These are phyloP conservation scores for Backusella circina DNA, from an alignment of 192 early-diverging fungal genomes.

Conservation along the genomic window DNA sequence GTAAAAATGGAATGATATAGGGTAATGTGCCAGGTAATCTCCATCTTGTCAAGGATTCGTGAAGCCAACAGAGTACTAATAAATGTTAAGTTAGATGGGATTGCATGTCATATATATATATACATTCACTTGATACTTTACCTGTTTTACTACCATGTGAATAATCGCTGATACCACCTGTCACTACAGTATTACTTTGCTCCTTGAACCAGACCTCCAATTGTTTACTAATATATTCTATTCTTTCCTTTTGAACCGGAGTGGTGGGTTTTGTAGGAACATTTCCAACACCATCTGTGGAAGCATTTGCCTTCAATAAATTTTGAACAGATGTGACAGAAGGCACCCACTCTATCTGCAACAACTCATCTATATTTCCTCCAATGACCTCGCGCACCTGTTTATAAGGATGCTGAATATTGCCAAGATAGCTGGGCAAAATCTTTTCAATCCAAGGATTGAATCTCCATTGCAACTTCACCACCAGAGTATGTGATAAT, in stretches of 20 bases:
- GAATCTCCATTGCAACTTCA: constrained; percentile 69
- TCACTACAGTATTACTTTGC: constrained; percentile 19
- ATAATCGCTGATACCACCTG: constrained; percentile 55
- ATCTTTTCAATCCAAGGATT: constrained; percentile 26
- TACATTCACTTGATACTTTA: constrained; percentile 25
- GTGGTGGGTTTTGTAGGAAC: constrained; percentile 20
- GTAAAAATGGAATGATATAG: constrained; percentile 49
- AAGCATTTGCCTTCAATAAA: constrained; percentile 27
- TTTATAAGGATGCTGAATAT: constrained; percentile 81
- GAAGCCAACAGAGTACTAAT: constrained; percentile 66
- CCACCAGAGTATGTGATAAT: constrained; percentile 58
- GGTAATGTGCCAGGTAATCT: constrained; percentile 55
- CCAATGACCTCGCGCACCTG: constrained; percentile 84
- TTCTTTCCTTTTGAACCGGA: constrained; percentile 13
- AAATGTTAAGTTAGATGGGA: background rate
- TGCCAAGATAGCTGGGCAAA: constrained; percentile 49
- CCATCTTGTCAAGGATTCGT: constrained; percentile 49
- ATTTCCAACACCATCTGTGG: constrained; percentile 29
- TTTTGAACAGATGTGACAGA: constrained; percentile 44
- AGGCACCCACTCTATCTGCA: constrained; percentile 59
- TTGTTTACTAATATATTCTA: constrained; percentile 26
- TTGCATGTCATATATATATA: background rate
- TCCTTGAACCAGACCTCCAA: constrained; percentile 40
- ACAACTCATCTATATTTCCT: constrained; percentile 61
- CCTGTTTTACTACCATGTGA: constrained; percentile 75